A percentile compares a stretch with the other conserved stretches of the same genome.
Conservation (phyloP, 495 filamentous ascomycete species). For the Aspergillus saccharolyticus region DNA sequence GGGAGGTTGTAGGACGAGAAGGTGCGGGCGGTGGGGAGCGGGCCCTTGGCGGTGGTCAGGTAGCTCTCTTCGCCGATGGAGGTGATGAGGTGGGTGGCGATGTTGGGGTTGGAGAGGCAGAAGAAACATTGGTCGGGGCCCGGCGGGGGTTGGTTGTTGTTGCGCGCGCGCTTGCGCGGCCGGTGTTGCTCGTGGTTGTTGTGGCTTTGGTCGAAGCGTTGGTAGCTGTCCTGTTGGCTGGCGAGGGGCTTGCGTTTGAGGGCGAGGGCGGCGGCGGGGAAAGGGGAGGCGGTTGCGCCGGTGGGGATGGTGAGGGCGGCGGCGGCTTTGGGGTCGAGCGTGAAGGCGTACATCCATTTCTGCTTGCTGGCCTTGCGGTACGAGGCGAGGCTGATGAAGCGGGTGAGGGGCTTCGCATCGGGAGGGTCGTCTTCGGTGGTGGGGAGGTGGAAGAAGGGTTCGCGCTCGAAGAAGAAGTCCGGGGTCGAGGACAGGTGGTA, state of each 20-base stretch:
- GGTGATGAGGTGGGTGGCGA: conserved; percentile 82
- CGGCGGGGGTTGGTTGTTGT: conserved; percentile 44
- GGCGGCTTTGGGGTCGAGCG: conserved; percentile 59
- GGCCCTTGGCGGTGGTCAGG: conserved; percentile 87
- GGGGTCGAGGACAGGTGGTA: conserved; percentile 80
- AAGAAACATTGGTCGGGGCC: conserved; percentile 86
- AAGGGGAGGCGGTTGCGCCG: conserved; percentile 68
- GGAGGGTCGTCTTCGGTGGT: conserved; percentile 40
- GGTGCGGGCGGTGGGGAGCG: conserved; percentile 62
- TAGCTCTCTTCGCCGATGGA: conserved; percentile 82
- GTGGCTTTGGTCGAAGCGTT: conserved; percentile 51
- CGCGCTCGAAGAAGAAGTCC: conserved; percentile 75
- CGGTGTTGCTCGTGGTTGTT: conserved; percentile 33
- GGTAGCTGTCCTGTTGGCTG: conserved; percentile 49
- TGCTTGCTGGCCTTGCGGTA: conserved; percentile 67
- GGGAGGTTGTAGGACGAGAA: conserved; percentile 53
- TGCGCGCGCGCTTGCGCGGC: conserved; percentile 50
- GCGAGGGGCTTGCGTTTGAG: conserved; percentile 55
- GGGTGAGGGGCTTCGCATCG: conserved; percentile 57
- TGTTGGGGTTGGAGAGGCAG: conserved; percentile 77
- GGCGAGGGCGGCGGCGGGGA: conserved; percentile 39
- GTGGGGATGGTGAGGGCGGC: conserved; percentile 51
- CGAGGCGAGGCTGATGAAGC: conserved; percentile 82
- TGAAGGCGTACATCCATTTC: conserved; percentile 90
- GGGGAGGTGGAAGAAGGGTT: conserved; percentile 79